Percentiles rank a stretch among this genome's conserved stretches.
Conservation (phyloP, 345 rosid species). For the Populus ilicifolia region DNA sequence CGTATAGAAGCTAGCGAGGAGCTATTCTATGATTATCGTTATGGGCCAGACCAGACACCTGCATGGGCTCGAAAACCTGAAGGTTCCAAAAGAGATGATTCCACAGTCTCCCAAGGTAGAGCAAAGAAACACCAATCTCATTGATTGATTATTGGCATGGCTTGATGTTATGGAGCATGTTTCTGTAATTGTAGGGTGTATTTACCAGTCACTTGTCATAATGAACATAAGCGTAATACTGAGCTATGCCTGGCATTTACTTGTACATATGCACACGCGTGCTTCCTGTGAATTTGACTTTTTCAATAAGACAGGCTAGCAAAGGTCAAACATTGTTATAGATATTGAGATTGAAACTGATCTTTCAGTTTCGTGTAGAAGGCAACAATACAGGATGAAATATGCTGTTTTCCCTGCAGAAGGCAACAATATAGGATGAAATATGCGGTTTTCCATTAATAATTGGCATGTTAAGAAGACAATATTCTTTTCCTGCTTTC, state of each 20-base stretch:
- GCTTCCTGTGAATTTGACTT: background rate
- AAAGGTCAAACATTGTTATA: constrained; percentile 17
- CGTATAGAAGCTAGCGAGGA: constrained; percentile 90
- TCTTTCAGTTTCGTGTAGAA: background rate
- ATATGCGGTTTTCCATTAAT: background rate
- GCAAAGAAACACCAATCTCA: constrained; percentile 98
- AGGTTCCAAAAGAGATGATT: constrained; percentile 77
- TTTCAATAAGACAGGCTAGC: background rate
- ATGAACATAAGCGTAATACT: background rate
- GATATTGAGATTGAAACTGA: constrained; percentile 8
- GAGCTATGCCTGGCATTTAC: constrained; percentile 1
- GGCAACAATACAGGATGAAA: background rate
- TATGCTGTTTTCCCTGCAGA: background rate
- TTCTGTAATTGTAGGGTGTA: background rate
- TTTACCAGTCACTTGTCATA: background rate
- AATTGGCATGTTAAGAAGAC: background rate
- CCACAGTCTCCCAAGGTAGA: constrained; percentile 69
- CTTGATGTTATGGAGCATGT: background rate
- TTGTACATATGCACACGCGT: constrained; percentile 17
- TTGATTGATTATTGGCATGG: constrained; percentile 29
- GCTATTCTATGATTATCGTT: constrained; percentile 90
- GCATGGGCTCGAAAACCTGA: constrained; percentile 96
- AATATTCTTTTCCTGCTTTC: background rate
- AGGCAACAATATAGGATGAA: background rate
- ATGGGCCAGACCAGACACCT: constrained; percentile 98